A percentile compares a stretch with the other conserved stretches of the same genome.
phyloP scores from a whole-genome alignment of 129 eudicot species.

The Pseudognaphalium luteoalbum region DNA sequence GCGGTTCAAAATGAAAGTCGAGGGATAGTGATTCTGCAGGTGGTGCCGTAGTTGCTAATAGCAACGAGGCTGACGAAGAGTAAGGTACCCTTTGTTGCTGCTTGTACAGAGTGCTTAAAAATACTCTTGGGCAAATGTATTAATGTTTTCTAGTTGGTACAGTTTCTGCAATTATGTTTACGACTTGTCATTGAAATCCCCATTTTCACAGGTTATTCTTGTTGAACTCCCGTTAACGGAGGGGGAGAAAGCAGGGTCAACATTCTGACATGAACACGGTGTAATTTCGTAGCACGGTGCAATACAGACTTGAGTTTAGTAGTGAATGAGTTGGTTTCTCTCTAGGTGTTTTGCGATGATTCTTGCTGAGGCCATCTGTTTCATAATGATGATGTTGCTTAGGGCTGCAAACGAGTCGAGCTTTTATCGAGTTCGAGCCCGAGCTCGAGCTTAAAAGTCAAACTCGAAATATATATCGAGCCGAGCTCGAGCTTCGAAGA shows the following conservation, averaged over 20 bases:
- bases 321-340: background rate
- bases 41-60: conserved; percentile 91
- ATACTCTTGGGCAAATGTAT: background rate
- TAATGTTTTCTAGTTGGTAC: too few relatives aligned
- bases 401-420: too few relatives aligned
- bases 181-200: background rate
- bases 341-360: conserved; percentile 22
- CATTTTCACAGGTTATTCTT: too few relatives aligned
- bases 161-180: background rate
- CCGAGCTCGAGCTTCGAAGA: too few relatives aligned
- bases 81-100: conserved; percentile 47
- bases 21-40: conserved; percentile 78
- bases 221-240: too few relatives aligned
- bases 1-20: conserved; percentile 20
- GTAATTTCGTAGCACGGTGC: conserved; percentile 24
- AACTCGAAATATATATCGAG: too few relatives aligned
- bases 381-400: too few relatives aligned
- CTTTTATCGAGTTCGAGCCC: too few relatives aligned
- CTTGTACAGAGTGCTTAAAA: background rate
- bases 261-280: conserved; percentile 23
- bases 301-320: conserved; percentile 22
- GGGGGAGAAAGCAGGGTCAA: background rate
- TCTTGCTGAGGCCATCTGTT: conserved; percentile 1
- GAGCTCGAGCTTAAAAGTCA: too few relatives aligned
- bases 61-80: conserved; percentile 57